Conservation (phyloP, 169 alveolate species). For the Eimeria sp. region DNA sequence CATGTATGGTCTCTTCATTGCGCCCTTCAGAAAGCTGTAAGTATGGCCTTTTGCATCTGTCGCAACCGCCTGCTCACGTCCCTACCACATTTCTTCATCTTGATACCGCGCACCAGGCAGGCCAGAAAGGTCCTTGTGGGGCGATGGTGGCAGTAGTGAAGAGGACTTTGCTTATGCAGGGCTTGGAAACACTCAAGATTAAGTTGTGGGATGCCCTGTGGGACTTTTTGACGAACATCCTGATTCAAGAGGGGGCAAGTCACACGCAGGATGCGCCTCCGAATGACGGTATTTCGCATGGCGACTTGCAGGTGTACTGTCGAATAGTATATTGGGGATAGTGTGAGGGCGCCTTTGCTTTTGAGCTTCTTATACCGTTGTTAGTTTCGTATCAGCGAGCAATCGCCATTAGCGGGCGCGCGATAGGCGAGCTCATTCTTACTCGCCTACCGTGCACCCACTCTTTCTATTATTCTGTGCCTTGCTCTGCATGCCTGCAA, state of each 20-base stretch:
- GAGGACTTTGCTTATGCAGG: conserved; percentile 7
- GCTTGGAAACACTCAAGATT: conserved; percentile 48
- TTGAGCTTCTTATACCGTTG: neutral
- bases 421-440: neutral
- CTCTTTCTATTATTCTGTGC: neutral
- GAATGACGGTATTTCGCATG: neutral
- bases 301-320: neutral
- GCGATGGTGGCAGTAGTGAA: neutral
- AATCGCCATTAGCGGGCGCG: neutral
- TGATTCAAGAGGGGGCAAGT: conserved; percentile 67
- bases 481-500: neutral
- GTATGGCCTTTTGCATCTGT: neutral
- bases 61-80: neutral
- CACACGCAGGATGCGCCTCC: conserved; percentile 18
- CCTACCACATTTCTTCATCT: neutral
- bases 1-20: conserved; percentile 78
- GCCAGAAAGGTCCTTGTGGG: neutral
- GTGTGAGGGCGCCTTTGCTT: neutral
- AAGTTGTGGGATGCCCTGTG: conserved; percentile 78
- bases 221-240: conserved; percentile 65
- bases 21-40: conserved; percentile 46
- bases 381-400: neutral
- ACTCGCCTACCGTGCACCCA: neutral
- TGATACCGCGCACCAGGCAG: neutral
- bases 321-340: neutral